A percentile compares a stretch with the other conserved stretches of the same genome.
Evolutionary conservation across 768 basidiomycete species (phyloP).

Genomic region (Podaxis mareebaensis): DNA sequence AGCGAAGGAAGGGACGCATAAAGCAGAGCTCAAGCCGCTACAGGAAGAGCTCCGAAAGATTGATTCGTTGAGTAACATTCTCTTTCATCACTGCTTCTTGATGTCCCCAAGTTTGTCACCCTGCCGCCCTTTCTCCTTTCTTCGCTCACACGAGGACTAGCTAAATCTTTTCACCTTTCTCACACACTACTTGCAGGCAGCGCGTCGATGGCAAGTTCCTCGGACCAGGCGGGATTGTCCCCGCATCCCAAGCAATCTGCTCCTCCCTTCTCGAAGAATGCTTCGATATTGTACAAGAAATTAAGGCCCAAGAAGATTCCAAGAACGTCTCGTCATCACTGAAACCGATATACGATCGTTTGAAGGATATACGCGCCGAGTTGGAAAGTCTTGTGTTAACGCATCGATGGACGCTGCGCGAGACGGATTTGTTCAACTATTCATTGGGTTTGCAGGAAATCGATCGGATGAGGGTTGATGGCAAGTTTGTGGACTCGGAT

Average conservation of each 20-base stretch:
- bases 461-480: constrained; percentile 95
- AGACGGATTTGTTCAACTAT: constrained; percentile 94
- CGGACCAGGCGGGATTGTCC: constrained; percentile 86
- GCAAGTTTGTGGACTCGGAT: constrained; percentile 94
- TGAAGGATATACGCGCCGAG: constrained; percentile 82
- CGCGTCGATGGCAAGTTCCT: constrained; percentile 97
- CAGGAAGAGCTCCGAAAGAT: constrained; percentile 94
- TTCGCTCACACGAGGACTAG: constrained; percentile 2
- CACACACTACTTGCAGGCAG: constrained; percentile 48
- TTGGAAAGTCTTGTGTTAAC: constrained; percentile 92
- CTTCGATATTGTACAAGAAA: constrained; percentile 94
- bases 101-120: constrained; percentile 18
- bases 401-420: constrained; percentile 94
- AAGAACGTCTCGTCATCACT: constrained; percentile 84
- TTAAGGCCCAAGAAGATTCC: constrained; percentile 89
- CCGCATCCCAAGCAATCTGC: constrained; percentile 88
- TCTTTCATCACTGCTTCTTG: constrained; percentile 20
- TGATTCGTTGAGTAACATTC: constrained; percentile 80
- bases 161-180: neutral
- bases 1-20: constrained; percentile 82
- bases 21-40: constrained; percentile 85
- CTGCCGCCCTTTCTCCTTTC: constrained; percentile 4
- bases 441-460: constrained; percentile 92
- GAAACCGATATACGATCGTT: constrained; percentile 91
- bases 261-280: constrained; percentile 94